phyloP scores from a whole-genome alignment of 2,329 filamentous ascomycete species.

The Fusarium miscanthi region DNA sequence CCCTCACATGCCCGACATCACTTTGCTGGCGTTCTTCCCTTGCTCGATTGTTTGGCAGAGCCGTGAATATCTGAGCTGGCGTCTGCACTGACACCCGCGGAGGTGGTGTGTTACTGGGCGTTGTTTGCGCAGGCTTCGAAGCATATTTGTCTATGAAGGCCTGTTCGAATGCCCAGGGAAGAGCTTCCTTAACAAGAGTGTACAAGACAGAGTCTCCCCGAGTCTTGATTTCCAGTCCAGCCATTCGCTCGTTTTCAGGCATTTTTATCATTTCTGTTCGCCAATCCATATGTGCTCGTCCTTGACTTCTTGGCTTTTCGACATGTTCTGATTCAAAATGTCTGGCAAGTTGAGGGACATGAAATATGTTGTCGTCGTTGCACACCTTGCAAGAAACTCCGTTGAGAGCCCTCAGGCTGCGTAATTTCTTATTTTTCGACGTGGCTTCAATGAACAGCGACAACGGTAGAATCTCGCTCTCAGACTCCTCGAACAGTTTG shows the following conservation, averaged over 20 bases:
- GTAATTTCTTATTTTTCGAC: slow-evolving; percentile 67
- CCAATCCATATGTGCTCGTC: slow-evolving; percentile 54
- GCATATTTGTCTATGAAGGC: slow-evolving; percentile 12
- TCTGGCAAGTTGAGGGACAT: slow-evolving; percentile 69
- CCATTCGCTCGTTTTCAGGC: slow-evolving; percentile 50
- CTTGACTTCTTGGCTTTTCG: slow-evolving; percentile 41
- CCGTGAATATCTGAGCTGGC: neutral
- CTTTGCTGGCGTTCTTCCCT: neutral
- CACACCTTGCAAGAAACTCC: slow-evolving; percentile 68
- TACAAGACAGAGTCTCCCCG: slow-evolving; percentile 49
- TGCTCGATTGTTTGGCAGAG: neutral
- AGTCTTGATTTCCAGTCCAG: slow-evolving; percentile 44
- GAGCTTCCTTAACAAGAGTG: slow-evolving; percentile 52
- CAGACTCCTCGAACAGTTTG: slow-evolving; percentile 67
- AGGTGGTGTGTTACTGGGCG: neutral
- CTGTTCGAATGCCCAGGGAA: slow-evolving; percentile 50
- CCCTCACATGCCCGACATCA: neutral
- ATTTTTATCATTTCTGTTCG: slow-evolving; percentile 59
- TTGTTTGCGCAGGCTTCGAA: neutral
- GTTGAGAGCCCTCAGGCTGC: slow-evolving; percentile 64
- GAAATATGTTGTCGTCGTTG: slow-evolving; percentile 56
- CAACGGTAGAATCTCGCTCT: slow-evolving; percentile 67
- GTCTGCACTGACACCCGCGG: neutral
- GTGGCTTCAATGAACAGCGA: slow-evolving; percentile 69
- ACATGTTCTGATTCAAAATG: slow-evolving; percentile 64